A percentile compares a stretch with the other conserved stretches of the same genome.
Conservation (phyloP, 2,329 filamentous ascomycete species). For the Teratosphaeria pseudoeucalypti region DNA sequence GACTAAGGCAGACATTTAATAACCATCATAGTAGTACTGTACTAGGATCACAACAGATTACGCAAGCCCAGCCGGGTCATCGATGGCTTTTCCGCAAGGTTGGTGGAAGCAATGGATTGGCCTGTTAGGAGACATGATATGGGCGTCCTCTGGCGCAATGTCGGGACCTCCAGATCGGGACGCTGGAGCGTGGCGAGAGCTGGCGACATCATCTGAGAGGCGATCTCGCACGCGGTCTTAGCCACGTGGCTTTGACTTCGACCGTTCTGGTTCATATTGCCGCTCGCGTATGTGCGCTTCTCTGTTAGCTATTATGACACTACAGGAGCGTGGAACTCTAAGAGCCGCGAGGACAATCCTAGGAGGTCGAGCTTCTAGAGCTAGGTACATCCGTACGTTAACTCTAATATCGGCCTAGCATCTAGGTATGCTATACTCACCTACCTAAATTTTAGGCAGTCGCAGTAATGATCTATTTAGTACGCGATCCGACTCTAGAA, state of each 20-base stretch:
- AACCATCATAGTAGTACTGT: neutral
- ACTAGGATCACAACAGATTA: neutral
- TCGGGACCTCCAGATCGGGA: neutral
- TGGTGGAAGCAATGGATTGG: neutral
- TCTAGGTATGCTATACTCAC: too few relatives aligned
- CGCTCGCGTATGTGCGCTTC: too few relatives aligned
- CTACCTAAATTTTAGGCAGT: too few relatives aligned
- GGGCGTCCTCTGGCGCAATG: neutral
- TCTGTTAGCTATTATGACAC: too few relatives aligned
- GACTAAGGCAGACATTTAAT: neutral
- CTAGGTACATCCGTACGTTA: too few relatives aligned
- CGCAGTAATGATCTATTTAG: too few relatives aligned
- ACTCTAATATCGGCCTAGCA: too few relatives aligned
- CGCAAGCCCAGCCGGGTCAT: neutral
- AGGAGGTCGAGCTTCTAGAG: too few relatives aligned
- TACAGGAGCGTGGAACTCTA: too few relatives aligned
- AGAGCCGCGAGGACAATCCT: too few relatives aligned
- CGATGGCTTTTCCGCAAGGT: neutral
- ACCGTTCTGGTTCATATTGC: neutral
- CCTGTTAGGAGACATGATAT: neutral
- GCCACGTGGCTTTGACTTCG: neutral
- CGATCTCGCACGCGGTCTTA: neutral
- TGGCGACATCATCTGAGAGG: neutral
- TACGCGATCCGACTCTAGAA: too few relatives aligned
- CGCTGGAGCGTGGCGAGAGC: neutral